Evolutionary conservation across 495 filamentous ascomycete species (phyloP).

Genomic region (Penicillium simplicissimum): DNA sequence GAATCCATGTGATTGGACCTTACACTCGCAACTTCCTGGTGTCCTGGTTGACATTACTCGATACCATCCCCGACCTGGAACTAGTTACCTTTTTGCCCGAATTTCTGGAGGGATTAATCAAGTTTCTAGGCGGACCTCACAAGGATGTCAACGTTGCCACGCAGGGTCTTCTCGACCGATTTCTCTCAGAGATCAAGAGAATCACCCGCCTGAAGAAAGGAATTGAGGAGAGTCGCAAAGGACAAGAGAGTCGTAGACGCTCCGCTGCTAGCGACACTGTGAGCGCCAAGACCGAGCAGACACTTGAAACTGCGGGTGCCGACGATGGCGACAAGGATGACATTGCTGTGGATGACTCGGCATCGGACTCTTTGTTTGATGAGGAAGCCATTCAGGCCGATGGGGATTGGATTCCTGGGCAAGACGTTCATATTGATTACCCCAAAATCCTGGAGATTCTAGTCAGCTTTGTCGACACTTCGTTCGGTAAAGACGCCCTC

Average conservation of each 20-base stretch:
- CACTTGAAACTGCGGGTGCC: slow-evolving; percentile 22
- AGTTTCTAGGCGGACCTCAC: slow-evolving; percentile 89
- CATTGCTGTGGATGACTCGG: slow-evolving; percentile 55
- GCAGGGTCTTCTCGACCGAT: slow-evolving; percentile 85
- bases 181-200: slow-evolving; percentile 90
- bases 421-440: slow-evolving; percentile 94
- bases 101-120: slow-evolving; percentile 86
- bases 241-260: slow-evolving; percentile 64
- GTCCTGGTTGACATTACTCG: slow-evolving; percentile 90
- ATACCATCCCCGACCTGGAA: slow-evolving; percentile 96
- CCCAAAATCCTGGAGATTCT: slow-evolving; percentile 89
- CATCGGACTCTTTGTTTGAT: slow-evolving; percentile 58
- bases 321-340: slow-evolving; percentile 46
- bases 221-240: slow-evolving; percentile 80
- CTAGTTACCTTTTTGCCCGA: slow-evolving; percentile 90
- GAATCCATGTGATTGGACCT: slow-evolving; percentile 89
- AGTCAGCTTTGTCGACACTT: slow-evolving; percentile 84
- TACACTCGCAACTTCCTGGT: slow-evolving; percentile 95
- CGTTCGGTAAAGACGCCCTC: slow-evolving; percentile 56
- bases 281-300: slow-evolving; percentile 56
- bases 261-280: slow-evolving; percentile 65
- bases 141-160: slow-evolving; percentile 92
- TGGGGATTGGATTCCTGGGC: slow-evolving; percentile 94
- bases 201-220: slow-evolving; percentile 92
- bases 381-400: slow-evolving; percentile 67